Conservation (phyloP, 2,329 filamentous ascomycete genomes). For the Eutypella sp. region DNA sequence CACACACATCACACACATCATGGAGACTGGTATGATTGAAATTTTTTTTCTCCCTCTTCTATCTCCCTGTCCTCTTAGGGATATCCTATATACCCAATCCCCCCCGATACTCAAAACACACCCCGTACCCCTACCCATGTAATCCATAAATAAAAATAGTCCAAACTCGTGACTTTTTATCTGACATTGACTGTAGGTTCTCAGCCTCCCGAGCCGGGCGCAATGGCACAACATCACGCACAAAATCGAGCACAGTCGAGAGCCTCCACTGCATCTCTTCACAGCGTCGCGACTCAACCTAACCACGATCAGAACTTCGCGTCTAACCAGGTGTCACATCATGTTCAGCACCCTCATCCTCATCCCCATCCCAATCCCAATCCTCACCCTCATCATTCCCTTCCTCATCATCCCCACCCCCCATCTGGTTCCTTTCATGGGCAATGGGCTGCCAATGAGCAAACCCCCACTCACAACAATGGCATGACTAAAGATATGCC, state of each 20-base stretch:
- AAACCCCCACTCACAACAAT: slow-evolving; percentile 11
- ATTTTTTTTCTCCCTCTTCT: too few species aligned
- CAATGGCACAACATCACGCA: slow-evolving; percentile 33
- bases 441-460: slow-evolving; percentile 46
- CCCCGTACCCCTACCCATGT: neutral
- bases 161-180: slow-evolving; percentile 2
- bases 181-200: slow-evolving; percentile 21
- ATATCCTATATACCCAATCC: too few species aligned
- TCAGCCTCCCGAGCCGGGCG: slow-evolving; percentile 25
- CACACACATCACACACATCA: slow-evolving; percentile 14
- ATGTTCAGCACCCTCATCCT: slow-evolving; percentile 11
- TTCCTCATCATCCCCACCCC: neutral
- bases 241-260: slow-evolving; percentile 49
- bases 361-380: neutral
- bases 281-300: slow-evolving; percentile 48
- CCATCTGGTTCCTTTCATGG: slow-evolving; percentile 38
- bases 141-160: neutral
- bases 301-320: slow-evolving; percentile 44
- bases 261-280: slow-evolving; percentile 53
- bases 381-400: slow-evolving; percentile 10
- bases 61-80: too few species aligned
- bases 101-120: too few species aligned
- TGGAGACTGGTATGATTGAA: slow-evolving; percentile 20
- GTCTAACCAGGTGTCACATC: slow-evolving; percentile 16
- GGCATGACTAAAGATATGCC: slow-evolving; percentile 39